These are phyloP conservation scores for Boletus sp. DNA, from an alignment of 768 basidiomycete species.

Conservation along the genomic window DNA sequence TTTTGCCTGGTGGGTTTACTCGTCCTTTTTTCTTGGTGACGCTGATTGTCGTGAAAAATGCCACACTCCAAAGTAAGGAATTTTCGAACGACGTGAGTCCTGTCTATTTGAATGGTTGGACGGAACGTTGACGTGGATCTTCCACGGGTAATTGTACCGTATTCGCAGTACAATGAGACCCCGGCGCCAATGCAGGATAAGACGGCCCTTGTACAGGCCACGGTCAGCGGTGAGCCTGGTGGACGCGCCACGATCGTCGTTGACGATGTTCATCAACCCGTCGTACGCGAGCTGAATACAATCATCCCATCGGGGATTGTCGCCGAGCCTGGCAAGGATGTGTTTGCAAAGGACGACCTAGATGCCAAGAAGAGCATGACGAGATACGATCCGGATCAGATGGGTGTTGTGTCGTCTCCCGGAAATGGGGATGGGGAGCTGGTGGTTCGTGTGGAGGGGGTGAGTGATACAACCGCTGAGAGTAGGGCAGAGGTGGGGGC, in stretches of 20 bases:
- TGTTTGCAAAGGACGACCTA: slow-evolving; percentile 56
- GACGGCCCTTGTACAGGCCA: slow-evolving; percentile 37
- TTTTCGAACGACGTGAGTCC: slow-evolving; percentile 61
- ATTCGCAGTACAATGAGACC: slow-evolving; percentile 48
- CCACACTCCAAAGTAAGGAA: slow-evolving; percentile 45
- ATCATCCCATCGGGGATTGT: slow-evolving; percentile 45
- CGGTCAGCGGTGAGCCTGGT: slow-evolving; percentile 50
- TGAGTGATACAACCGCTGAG: not conserved
- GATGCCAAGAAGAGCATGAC: slow-evolving; percentile 45
- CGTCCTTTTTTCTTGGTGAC: not conserved
- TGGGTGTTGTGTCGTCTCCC: not conserved
- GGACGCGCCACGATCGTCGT: slow-evolving; percentile 56
- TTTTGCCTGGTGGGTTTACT: slow-evolving; percentile 69
- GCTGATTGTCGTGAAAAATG: not conserved
- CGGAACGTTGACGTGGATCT: not conserved
- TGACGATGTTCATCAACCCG: slow-evolving; percentile 31
- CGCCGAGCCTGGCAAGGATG: slow-evolving; percentile 71
- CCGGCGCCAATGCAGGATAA: slow-evolving; percentile 39
- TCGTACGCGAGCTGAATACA: slow-evolving; percentile 31
- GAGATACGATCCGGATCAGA: slow-evolving; percentile 4
- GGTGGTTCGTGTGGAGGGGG: slow-evolving; percentile 15
- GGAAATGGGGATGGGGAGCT: slow-evolving; percentile 18
- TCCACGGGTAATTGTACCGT: slow-evolving; percentile 36
- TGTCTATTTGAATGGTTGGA: not conserved
- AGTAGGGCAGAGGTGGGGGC: not conserved